Percentiles rank a stretch among this genome's conserved stretches.
These are phyloP conservation scores for Mitragyna speciosa DNA, from an alignment of 257 asterid genomes.

Conservation along the genomic window DNA sequence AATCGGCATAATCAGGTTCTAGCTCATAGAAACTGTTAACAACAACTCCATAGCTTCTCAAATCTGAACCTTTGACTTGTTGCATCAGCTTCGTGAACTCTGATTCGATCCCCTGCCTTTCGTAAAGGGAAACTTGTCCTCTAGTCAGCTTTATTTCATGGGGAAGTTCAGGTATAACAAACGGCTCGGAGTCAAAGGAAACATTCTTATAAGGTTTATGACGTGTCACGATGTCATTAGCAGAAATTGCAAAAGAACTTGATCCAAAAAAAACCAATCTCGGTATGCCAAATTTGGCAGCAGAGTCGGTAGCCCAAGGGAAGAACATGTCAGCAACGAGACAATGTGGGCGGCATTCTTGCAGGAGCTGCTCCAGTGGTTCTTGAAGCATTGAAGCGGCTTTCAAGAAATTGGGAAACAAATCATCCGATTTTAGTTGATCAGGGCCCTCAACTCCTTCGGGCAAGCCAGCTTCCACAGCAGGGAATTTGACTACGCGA, in stretches of 20 bases:
- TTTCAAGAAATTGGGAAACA: conserved; percentile 20
- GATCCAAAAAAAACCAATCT: conserved; percentile 54
- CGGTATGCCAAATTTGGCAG: conserved; percentile 54
- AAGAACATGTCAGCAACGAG: conserved; percentile 58
- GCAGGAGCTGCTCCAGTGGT: conserved; percentile 43
- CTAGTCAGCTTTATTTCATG: conserved; percentile 23
- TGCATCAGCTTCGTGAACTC: not conserved
- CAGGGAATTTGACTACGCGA: conserved; percentile 37
- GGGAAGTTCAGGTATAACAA: conserved; percentile 38
- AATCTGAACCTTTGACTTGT: conserved; percentile 22
- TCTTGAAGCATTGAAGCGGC: conserved; percentile 40
- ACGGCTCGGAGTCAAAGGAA: conserved; percentile 33
- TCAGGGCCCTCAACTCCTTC: conserved; percentile 35
- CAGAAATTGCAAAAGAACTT: conserved; percentile 33
- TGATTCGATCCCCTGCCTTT: not conserved
- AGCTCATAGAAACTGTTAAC: conserved; percentile 53
- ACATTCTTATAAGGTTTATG: conserved; percentile 29
- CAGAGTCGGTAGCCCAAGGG: conserved; percentile 55
- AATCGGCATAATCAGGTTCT: conserved; percentile 44
- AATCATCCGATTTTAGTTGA: conserved; percentile 19
- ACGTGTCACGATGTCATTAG: not conserved
- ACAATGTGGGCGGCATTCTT: conserved; percentile 36
- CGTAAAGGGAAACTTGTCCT: conserved; percentile 19
- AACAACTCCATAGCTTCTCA: conserved; percentile 33
- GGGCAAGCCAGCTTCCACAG: conserved; percentile 43